Evolutionary conservation across 1,284 basidiomycete genomes (phyloP), one percentile per base, ranked within the genome.

Genomic region (Neotropicomus parvogracilis): DNA sequence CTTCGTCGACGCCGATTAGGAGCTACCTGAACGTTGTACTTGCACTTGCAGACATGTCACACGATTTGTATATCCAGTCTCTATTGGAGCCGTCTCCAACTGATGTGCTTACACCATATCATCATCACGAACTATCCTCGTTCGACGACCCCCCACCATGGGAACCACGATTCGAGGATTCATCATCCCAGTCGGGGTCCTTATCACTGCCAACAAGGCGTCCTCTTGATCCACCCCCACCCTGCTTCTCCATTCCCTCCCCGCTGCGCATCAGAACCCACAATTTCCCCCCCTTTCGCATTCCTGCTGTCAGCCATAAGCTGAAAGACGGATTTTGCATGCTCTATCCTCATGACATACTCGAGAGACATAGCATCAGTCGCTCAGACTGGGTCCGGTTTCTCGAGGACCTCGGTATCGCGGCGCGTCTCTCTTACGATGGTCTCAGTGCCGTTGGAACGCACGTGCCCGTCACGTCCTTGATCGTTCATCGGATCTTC

Each of bases 201-300:
- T 24, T n/a, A 1, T 32, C 45, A 4, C 35, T 10, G 7, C 8
- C 8, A 10, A 12, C 14, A 6, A 49, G 64, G 8, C 53, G 49
- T 10, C 64, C 64, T 3, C 62, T 66, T 3, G 64, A 66, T 34
- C 67, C 64, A 32, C 67, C 67, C 8, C 64, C 64, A 2, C 29
- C 41, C 39, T 66, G 64, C 33, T 66, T 66, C 47, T 68, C 66
- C n/a, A 56, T 31, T 2, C 53, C 52, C 2, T 61, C 66, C 12
- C 67, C 64, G 7, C 21, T 58, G 2, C 61, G 66, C 19, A 46
- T 66, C 33, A 47, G 50, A 45, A 64, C 67, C 6, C 46, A 54
- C 37, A 44, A 59, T 9, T 66, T 66, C 36, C 61, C 59, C 2
- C 47, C 61, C 7, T 66, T 69, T 49, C 36, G 40, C 33, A 59